Evolutionary conservation across 345 rosid species (phyloP).

Genomic region (Bruguiera gymnorhiza): DNA sequence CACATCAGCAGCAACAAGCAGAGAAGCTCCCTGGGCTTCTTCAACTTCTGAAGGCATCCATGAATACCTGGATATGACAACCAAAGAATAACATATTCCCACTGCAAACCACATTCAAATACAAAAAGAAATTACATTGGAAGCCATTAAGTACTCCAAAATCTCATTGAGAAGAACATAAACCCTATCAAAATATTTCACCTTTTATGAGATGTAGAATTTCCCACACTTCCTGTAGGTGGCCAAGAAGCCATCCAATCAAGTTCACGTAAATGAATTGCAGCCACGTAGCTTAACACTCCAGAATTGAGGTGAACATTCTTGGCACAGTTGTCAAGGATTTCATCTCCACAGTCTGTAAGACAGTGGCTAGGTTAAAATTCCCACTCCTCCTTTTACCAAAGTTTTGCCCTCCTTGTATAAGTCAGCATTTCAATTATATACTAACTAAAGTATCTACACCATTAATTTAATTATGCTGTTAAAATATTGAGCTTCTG

Average conservation of each 20-base stretch:
- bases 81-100: conserved; percentile 1
- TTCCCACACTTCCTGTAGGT: conserved; percentile 22
- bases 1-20: conserved; percentile 68
- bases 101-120: neutral
- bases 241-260: conserved; percentile 80
- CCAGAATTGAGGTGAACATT: conserved; percentile 50
- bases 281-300: conserved; percentile 38
- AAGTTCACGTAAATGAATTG: conserved; percentile 64
- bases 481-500: neutral
- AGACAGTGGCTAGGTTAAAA: neutral
- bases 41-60: conserved; percentile 51
- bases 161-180: neutral
- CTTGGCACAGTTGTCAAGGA: conserved; percentile 64
- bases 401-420: neutral
- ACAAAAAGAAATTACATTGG: neutral
- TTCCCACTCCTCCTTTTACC: neutral
- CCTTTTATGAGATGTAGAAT: conserved; percentile 35
- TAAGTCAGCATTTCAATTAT: neutral
- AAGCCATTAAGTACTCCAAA: neutral
- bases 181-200: conserved; percentile 14
- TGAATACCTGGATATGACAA: conserved; percentile 30
- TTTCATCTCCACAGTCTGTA: conserved; percentile 56
- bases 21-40: conserved; percentile 46
- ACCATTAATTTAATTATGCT: neutral
- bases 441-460: neutral